Evolutionary conservation across 805 yeast species (phyloP), one percentile per base, ranked within the genome.

Genomic region (Priceomyces medius): DNA sequence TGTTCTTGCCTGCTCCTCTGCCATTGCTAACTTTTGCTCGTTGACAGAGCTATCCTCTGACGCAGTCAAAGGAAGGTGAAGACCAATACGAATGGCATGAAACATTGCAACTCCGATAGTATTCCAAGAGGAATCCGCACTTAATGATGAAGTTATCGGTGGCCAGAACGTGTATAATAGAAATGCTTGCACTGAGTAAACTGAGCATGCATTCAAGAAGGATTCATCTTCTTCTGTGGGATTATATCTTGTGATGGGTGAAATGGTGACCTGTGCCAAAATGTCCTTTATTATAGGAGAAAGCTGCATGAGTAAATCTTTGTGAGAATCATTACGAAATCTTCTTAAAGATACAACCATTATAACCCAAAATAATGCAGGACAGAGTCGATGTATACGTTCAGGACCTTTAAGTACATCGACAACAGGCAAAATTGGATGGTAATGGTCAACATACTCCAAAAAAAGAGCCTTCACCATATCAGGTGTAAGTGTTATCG

Each of bases 91-190:
- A 24, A 90, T 84, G 0, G 97, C 98, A 56, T 88, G 96, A 62
- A 87, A 88, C 53, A 89, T 72, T 3, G 98, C 98, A 35, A 88
- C 82, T 0, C 97, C 98, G 17, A 88, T 83, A 1, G 97, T 88
- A 58, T 86, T 88, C 96, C 97, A 91, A 3, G 96, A 85, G 6
- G 96, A 85, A 58, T 93, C 98, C 0, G 98, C 96, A 61, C 95
- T 86, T 35, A 93, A 73, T 0, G 97, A 89, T 0, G 98, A 88
- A 0, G 97, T 88, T 28, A 90, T 74, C 3, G 97, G 97, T 0
- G 98, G 98, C 99, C 98, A 91, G 59, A 84, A 80, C 0, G 97
- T 84, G 62, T 86, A 88, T 2, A 91, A 67, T 20, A 91, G 64
- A 48, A 91, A 84, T 0, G 97, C 97, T 60, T 91, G 99, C 0